Base-by-base conservation (phyloP, 176 grass and related monocot genomes). In the Melocanna baccifera region DNA sequence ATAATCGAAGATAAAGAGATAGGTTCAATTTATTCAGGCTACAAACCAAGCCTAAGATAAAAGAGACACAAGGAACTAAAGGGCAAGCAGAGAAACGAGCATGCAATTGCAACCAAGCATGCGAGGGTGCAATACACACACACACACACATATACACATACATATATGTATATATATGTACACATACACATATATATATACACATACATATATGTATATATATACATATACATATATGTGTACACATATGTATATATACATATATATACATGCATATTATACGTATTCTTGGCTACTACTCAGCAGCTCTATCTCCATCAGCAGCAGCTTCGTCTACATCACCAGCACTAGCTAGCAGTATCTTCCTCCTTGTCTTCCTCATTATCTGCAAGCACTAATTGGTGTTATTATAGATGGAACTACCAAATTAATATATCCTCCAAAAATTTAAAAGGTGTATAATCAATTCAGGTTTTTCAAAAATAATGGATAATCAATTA, bases 211-310 rank as follows among this genome's bases (percentile, higher is more conserved):
- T n/a, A n/a, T n/a, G n/a, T n/a, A n/a, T n/a, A n/a, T n/a, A n/a
- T n/a, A n/a, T n/a, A n/a, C n/a, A n/a, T n/a, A n/a, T n/a, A n/a
- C n/a, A n/a, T n/a, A n/a, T n/a, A n/a, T n/a, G n/a, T n/a, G n/a
- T n/a, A n/a, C n/a, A n/a, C n/a, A n/a, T n/a, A n/a, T n/a, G n/a
- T n/a, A n/a, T n/a, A n/a, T n/a, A n/a, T n/a, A n/a, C n/a, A n/a
- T n/a, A n/a, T n/a, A n/a, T n/a, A n/a, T n/a, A n/a, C n/a, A n/a
- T n/a, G n/a, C n/a, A n/a, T n/a, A n/a, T n/a, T n/a, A n/a, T n/a
- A n/a, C n/a, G n/a, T n/a, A n/a, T n/a, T 62, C 79, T 32, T 50
- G 19, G 7, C 65, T 78, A 88, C 18, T 83, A 52, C 11, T 62
- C 45, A 66, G 2, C 67, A 32, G 22, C 58, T 4, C 10, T 15